Conservation (phyloP, 352 stramenopile genomes). For the Phytophthora cryptogea region DNA sequence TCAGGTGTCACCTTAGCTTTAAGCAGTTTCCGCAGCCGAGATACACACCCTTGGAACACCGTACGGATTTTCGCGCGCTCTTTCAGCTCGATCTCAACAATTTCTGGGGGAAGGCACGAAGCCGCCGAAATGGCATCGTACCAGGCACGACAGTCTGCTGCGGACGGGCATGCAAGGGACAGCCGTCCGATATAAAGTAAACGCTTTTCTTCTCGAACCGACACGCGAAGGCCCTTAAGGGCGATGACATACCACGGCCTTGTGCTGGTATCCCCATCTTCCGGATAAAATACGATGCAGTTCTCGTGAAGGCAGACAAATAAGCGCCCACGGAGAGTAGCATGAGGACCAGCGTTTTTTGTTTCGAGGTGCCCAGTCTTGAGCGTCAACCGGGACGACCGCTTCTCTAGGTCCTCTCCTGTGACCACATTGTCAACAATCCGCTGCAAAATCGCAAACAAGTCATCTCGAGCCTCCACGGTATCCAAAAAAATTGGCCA, state of each 20-base stretch:
- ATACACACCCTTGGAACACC: slow-evolving; percentile 67
- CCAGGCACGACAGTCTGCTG: slow-evolving; percentile 65
- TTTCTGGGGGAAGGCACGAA: slow-evolving; percentile 59
- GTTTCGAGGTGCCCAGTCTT: slow-evolving; percentile 73
- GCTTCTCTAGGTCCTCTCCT: slow-evolving; percentile 69
- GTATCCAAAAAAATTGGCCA: slow-evolving; percentile 87
- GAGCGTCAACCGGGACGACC: slow-evolving; percentile 71
- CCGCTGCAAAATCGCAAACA: slow-evolving; percentile 71
- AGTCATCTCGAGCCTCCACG: slow-evolving; percentile 67
- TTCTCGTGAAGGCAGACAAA: slow-evolving; percentile 83
- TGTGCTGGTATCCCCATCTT: slow-evolving; percentile 58
- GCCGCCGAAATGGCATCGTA: slow-evolving; percentile 73
- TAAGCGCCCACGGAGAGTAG: slow-evolving; percentile 74
- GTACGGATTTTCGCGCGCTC: slow-evolving; percentile 75
- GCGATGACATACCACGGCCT: slow-evolving; percentile 83
- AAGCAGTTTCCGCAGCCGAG: slow-evolving; percentile 71
- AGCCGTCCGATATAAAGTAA: slow-evolving; percentile 66
- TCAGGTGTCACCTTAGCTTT: slow-evolving; percentile 84
- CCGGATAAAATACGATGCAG: slow-evolving; percentile 79
- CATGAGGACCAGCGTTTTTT: slow-evolving; percentile 77
- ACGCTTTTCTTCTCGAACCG: slow-evolving; percentile 69
- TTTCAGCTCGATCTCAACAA: slow-evolving; percentile 81
- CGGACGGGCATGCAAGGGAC: slow-evolving; percentile 55
- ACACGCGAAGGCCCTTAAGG: slow-evolving; percentile 67
- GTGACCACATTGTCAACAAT: slow-evolving; percentile 69